phyloP scores from a whole-genome alignment of 2,329 filamentous ascomycete species.

The Sclerotinia spermophila region DNA sequence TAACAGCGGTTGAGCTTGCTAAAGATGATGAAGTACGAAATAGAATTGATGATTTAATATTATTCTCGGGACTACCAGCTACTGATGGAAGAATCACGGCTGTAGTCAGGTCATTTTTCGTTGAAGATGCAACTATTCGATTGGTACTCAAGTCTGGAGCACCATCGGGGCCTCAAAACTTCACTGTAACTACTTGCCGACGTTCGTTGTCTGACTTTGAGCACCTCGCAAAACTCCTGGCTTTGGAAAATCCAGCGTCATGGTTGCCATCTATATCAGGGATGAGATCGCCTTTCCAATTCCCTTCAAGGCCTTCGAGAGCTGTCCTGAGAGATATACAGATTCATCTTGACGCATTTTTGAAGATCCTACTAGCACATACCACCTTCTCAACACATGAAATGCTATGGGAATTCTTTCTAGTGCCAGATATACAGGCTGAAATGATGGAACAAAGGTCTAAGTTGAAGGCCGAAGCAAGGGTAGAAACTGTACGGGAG shows the following conservation, averaged over 20 bases:
- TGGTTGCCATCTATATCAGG: conserved; percentile 82
- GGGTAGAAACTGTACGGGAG: conserved; percentile 80
- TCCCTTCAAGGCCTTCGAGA: conserved; percentile 86
- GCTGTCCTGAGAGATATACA: conserved; percentile 86
- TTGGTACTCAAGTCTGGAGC: conserved; percentile 93
- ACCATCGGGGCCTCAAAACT: conserved; percentile 74
- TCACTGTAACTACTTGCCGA: conserved; percentile 91
- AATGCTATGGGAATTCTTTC: conserved; percentile 98
- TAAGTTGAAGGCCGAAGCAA: conserved; percentile 76
- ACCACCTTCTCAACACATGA: conserved; percentile 94
- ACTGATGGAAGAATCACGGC: conserved; percentile 81
- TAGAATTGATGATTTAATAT: conserved; percentile 86
- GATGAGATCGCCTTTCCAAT: conserved; percentile 83
- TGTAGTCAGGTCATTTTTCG: conserved; percentile 92
- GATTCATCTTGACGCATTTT: conserved; percentile 77
- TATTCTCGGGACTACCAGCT: conserved; percentile 71
- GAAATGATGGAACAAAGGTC: conserved; percentile 88
- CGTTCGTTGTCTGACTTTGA: conserved; percentile 88
- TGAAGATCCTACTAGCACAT: conserved; percentile 81
- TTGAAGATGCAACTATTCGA: conserved; percentile 90
- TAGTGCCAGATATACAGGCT: conserved; percentile 88
- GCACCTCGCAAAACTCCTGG: conserved; percentile 77
- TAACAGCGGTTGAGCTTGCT: conserved; percentile 92
- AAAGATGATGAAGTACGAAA: conserved; percentile 98
- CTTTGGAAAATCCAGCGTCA: conserved; percentile 88